Percentiles rank a stretch among this genome's conserved stretches.
Conservation (phyloP, 139 green algal genomes). For the Micractinium sp. region DNA sequence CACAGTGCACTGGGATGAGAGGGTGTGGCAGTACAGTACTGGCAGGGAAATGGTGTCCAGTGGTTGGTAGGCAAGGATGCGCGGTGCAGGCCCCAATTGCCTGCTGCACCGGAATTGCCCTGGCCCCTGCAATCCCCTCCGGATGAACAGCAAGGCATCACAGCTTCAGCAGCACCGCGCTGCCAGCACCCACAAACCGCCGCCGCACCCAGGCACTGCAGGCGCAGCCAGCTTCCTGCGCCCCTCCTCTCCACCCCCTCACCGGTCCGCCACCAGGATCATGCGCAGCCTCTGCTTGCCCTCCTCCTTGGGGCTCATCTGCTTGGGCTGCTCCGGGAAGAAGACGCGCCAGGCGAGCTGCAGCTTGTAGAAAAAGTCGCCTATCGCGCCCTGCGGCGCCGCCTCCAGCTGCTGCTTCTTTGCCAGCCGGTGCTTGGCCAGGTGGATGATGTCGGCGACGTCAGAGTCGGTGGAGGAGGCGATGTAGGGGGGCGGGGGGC, state of each 20-base stretch:
- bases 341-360: constrained; percentile 63
- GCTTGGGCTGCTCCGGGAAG: constrained; percentile 50
- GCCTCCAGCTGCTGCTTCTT: background rate
- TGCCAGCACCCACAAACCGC: background rate
- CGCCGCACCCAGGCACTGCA: too few species aligned
- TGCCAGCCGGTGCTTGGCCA: constrained; percentile 15
- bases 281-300: constrained; percentile 76
- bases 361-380: constrained; percentile 51
- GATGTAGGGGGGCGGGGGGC: background rate
- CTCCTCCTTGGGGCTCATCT: constrained; percentile 56
- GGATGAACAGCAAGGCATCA: too few species aligned
- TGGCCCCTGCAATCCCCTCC: too few species aligned
- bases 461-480: background rate
- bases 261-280: constrained; percentile 83
- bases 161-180: background rate
- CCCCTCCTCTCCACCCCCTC: too few species aligned
- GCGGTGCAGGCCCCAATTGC: too few species aligned
- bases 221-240: background rate
- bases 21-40: too few species aligned
- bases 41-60: too few species aligned
- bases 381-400: background rate
- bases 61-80: too few species aligned
- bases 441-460: constrained; percentile 18
- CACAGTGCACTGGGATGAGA: constrained; percentile 47
- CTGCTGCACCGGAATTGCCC: too few species aligned